These are phyloP conservation scores for Trichoderma harzianum DNA, from an alignment of 2,329 filamentous ascomycete species.

Conservation along the genomic window DNA sequence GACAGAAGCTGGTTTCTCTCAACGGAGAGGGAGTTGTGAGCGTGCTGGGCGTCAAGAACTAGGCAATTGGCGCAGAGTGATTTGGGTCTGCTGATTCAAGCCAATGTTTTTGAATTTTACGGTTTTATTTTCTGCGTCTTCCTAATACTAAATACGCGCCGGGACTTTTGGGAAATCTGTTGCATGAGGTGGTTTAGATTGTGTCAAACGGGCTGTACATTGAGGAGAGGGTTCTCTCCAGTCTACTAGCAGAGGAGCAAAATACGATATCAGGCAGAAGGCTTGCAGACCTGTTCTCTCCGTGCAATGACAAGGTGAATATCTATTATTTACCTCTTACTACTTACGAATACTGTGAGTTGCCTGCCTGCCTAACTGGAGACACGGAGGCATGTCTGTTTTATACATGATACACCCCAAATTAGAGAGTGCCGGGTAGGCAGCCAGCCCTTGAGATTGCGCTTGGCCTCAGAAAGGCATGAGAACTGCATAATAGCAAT, in stretches of 20 bases:
- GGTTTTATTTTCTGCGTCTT: not conserved
- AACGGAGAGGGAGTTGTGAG: slow-evolving; percentile 73
- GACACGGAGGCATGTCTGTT: not conserved
- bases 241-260: not conserved
- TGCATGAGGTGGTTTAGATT: slow-evolving; percentile 6
- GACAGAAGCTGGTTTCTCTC: slow-evolving; percentile 70
- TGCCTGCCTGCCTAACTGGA: not conserved
- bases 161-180: slow-evolving; percentile 5
- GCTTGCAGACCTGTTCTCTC: not conserved
- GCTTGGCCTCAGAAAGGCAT: not conserved
- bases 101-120: not conserved
- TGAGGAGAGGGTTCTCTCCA: not conserved
- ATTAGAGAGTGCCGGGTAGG: not conserved
- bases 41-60: slow-evolving; percentile 50
- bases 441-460: not conserved
- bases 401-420: not conserved
- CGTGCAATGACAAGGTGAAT: not conserved
- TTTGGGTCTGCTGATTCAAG: not conserved
- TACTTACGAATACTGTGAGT: not conserved
- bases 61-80: not conserved
- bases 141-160: not conserved
- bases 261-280: not conserved
- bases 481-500: not conserved
- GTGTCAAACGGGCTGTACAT: slow-evolving; percentile 11
- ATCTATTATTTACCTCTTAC: not conserved